Evolutionary conservation across 2,329 filamentous ascomycete species (phyloP).

Genomic region (Rhinocladiella mackenziei): DNA sequence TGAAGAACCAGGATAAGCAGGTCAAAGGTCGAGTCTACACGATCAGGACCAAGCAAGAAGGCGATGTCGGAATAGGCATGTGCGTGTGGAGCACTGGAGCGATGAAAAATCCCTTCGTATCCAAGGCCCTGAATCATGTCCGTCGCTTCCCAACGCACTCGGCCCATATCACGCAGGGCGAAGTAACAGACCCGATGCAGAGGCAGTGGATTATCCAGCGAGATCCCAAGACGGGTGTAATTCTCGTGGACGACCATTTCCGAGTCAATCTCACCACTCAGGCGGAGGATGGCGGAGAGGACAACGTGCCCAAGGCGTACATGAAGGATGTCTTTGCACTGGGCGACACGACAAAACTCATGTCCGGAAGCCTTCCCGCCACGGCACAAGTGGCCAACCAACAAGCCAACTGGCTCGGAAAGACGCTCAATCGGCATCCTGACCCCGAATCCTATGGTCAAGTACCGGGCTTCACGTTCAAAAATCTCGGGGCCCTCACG

Average conservation of each 20-base stretch:
- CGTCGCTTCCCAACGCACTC: conserved; percentile 35
- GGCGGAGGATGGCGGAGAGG: conserved; percentile 21
- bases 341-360: conserved; percentile 53
- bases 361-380: conserved; percentile 51
- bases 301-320: conserved; percentile 37
- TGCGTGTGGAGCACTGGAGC: conserved; percentile 58
- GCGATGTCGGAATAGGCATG: conserved; percentile 57
- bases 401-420: conserved; percentile 56
- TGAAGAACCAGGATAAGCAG: conserved; percentile 36
- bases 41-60: conserved; percentile 54
- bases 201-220: conserved; percentile 49
- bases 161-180: conserved; percentile 30
- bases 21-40: conserved; percentile 48
- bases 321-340: conserved; percentile 53
- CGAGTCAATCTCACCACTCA: conserved; percentile 50
- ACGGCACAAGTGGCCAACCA: conserved; percentile 59
- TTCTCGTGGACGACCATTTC: conserved; percentile 55
- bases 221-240: conserved; percentile 44
- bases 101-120: conserved; percentile 54
- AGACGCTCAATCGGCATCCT: conserved; percentile 48
- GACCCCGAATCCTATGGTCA: conserved; percentile 14
- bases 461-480: conserved; percentile 49
- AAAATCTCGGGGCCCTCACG: conserved; percentile 56
- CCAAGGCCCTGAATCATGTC: conserved; percentile 40
- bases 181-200: conserved; percentile 19